Evolutionary conservation across 164 flowering plant species (phyloP).

Genomic region (Pachysandra terminalis): DNA sequence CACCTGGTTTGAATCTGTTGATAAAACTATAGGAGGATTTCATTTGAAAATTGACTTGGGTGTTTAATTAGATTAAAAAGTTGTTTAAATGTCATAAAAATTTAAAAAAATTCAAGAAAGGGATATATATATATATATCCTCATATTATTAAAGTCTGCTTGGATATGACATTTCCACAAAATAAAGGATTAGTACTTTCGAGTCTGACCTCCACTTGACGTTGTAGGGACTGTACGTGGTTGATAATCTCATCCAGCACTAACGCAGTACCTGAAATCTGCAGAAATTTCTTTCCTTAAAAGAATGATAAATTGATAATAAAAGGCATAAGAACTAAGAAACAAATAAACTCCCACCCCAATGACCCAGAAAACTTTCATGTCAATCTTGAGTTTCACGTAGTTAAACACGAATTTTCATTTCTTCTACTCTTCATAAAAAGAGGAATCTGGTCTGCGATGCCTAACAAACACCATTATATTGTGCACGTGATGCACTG

Average conservation of each 20-base stretch:
- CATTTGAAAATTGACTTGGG: too few species aligned
- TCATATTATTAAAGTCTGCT: not conserved
- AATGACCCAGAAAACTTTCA: not conserved
- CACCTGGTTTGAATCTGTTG: too few species aligned
- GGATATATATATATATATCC: too few species aligned
- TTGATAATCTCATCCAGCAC: slow-evolving; percentile 92
- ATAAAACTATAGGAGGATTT: too few species aligned
- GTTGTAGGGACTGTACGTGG: slow-evolving; percentile 85
- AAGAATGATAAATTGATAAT: not conserved
- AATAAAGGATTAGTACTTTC: not conserved
- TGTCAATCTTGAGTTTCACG: not conserved
- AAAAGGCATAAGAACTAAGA: too few species aligned
- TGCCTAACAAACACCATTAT: too few species aligned
- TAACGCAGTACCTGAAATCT: slow-evolving; percentile 91
- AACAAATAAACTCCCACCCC: not conserved
- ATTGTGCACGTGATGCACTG: too few species aligned
- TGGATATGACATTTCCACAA: not conserved
- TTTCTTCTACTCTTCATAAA: too few species aligned
- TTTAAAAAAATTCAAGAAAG: not conserved
- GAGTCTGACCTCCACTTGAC: slow-evolving; percentile 82
- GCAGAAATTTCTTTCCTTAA: slow-evolving; percentile 20
- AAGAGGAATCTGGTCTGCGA: too few species aligned
- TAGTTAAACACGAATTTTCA: too few species aligned
- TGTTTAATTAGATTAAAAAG: too few species aligned
- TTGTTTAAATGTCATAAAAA: not conserved